Base-by-base conservation (phyloP, 768 basidiomycete genomes). In the Agrocybe pediades region DNA sequence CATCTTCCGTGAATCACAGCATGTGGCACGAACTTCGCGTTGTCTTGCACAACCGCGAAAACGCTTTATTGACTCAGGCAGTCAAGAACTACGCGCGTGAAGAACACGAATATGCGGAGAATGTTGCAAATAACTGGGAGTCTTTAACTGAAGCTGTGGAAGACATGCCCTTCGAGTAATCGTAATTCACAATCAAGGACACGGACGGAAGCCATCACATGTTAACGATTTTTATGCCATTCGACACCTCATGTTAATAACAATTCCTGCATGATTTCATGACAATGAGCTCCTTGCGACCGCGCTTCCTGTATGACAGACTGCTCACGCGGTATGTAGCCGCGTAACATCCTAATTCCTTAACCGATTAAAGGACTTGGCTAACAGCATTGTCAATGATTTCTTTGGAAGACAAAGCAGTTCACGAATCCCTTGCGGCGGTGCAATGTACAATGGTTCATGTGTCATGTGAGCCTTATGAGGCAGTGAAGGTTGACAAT, bases 21-120 rank as follows among this genome's bases (percentile, higher is more conserved):
- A 83, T 97, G 82, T 98, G 95, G 94, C 91, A 96, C 62, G 95
- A 98, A 68, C 77, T 96, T n/a, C 85, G 92, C 20, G 90, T 94
- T 16, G 87, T 98, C 30, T 74, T 96, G 41, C 94, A 97, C 69
- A 94, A 95, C 59, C 79, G 89, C 50, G 95, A 97, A 72, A 92
- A 93, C 60, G 80, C 89, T 0, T 78, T 95, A 29, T 71, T 95
- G 23, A 88, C 89, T 0, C 77, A 87, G 56, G 75, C 88, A 2
- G 84, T 88, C 55, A 85, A 91, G 67, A 71, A 73, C 1, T 90
- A 95, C 67, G 85, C 86, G 2, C 78, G 77, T 47, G 89, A 91
- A 51, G 92, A 95, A 64, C 81, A 80, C 44, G 81, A 79, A 45
- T 92, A 85, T 63, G 71, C 83, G 0, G 82, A 88, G 61, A 80